phyloP scores from a whole-genome alignment of 306 rosid species.

The Inga laurina region DNA sequence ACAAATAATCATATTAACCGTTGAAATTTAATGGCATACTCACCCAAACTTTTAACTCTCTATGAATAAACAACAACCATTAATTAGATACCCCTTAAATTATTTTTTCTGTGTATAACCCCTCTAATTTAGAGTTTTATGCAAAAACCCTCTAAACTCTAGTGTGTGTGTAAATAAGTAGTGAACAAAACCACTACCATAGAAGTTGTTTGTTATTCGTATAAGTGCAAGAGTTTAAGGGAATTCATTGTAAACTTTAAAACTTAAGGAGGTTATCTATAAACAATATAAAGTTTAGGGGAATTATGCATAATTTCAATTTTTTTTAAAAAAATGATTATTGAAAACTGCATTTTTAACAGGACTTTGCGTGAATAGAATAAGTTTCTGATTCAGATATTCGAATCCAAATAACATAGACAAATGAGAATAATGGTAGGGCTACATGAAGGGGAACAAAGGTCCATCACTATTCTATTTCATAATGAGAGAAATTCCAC shows the following conservation, averaged over 20 bases:
- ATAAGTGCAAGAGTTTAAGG: not conserved
- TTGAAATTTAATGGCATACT: too few relatives aligned
- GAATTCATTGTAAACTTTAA: not conserved
- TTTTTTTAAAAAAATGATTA: too few relatives aligned
- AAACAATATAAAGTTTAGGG: too few relatives aligned
- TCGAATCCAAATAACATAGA: constrained; percentile 11
- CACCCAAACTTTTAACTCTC: not conserved
- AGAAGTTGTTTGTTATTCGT: not conserved
- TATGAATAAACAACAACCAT: too few relatives aligned
- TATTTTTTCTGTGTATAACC: too few relatives aligned
- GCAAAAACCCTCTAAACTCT: not conserved
- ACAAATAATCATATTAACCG: too few relatives aligned
- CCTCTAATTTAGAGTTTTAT: too few relatives aligned
- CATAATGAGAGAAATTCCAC: not conserved
- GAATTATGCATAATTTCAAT: not conserved
- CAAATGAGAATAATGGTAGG: constrained; percentile 7
- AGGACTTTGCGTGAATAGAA: not conserved
- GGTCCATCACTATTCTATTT: not conserved
- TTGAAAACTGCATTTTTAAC: not conserved
- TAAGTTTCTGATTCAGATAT: not conserved
- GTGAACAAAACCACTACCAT: too few relatives aligned
- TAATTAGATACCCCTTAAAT: too few relatives aligned
- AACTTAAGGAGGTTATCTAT: not conserved
- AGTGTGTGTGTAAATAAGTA: not conserved
- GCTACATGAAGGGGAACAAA: not conserved